Evolutionary conservation across 148 eudicot genomes (phyloP), one percentile per base, ranked within the genome.

Genomic region (Nepenthes gracilis): DNA sequence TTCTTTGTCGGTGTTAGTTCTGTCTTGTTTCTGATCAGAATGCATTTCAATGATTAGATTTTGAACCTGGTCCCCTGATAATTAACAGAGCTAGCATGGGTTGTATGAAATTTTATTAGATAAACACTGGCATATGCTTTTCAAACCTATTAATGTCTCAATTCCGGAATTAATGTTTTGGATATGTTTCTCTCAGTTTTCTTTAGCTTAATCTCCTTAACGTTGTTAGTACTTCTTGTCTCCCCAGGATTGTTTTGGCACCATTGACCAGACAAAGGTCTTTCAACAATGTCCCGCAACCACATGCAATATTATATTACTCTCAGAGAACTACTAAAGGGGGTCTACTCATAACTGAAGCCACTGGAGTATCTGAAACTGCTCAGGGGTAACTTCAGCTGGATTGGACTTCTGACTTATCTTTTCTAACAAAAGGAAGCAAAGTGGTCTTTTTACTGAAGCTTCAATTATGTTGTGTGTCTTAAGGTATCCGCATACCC

Each of bases 201-300:
- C 12, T 52, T 12, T 23, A 52, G 5, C 15, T 11, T 40, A 4
- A 40, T 40, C 45, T 40, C 45, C 45, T 40, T 40, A 40, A 40
- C 8, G 8, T 40, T 40, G 45, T 3, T 40, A 3, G 8, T 40
- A 8, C 45, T 3, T 8, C 45, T 3, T 40, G 8, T 40, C 45
- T 40, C 6, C 40, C n/a, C 75, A 80, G 84, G 67, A 64, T 76
- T 62, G 78, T 76, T 57, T 68, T 80, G 63, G 66, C 78, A n/a
- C 84, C 84, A 49, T 38, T 80, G 59, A 76, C 78, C 0, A 71
- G 84, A 63, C 72, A 65, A 23, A 77, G 84, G 70, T 80, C 84
- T 35, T 80, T 55, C 38, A 67, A 59, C 40, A 74, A 80, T 64
- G 77, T 80, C 65, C 81, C 84, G 66, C 84, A 80, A 7, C 72